These are phyloP conservation scores for Xylaria cubensis DNA, from an alignment of 495 filamentous ascomycete species.

Conservation along the genomic window DNA sequence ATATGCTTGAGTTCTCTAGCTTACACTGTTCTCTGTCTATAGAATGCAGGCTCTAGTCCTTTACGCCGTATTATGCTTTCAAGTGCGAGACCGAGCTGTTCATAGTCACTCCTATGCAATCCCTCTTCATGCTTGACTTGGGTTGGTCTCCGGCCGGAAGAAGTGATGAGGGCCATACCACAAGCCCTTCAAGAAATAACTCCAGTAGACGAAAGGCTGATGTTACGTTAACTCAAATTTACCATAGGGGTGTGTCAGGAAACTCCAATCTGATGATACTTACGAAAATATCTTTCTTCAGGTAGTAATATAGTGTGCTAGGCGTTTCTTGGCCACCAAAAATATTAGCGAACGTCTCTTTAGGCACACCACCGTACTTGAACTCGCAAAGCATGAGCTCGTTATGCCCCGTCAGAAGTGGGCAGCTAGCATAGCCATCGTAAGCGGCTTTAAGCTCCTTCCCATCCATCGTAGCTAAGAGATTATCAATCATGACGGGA, in stretches of 20 bases:
- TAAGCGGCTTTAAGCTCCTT: conserved; percentile 59
- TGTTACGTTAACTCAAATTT: neutral
- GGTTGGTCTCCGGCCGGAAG: conserved; percentile 32
- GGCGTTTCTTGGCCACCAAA: conserved; percentile 66
- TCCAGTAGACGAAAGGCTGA: conserved; percentile 40
- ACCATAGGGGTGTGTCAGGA: neutral
- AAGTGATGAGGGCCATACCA: conserved; percentile 41
- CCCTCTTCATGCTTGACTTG: neutral
- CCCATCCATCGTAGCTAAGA: conserved; percentile 61
- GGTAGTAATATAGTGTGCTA: conserved; percentile 62
- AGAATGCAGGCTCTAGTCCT: neutral
- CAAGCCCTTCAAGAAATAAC: conserved; percentile 34
- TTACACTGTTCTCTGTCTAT: conserved; percentile 1
- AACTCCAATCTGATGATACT: conserved; percentile 18
- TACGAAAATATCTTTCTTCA: conserved; percentile 76
- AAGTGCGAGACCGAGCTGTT: neutral
- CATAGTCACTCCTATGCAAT: neutral
- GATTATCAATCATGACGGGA: conserved; percentile 64
- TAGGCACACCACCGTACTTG: conserved; percentile 73
- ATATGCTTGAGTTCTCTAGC: neutral
- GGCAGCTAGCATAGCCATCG: conserved; percentile 75
- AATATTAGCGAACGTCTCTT: conserved; percentile 68
- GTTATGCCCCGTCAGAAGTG: conserved; percentile 68
- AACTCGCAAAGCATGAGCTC: conserved; percentile 75
- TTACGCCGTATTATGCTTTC: neutral